A percentile compares a stretch with the other conserved stretches of the same genome.
phyloP scores from a whole-genome alignment of 345 rosid species.

The Reutealis trisperma region DNA sequence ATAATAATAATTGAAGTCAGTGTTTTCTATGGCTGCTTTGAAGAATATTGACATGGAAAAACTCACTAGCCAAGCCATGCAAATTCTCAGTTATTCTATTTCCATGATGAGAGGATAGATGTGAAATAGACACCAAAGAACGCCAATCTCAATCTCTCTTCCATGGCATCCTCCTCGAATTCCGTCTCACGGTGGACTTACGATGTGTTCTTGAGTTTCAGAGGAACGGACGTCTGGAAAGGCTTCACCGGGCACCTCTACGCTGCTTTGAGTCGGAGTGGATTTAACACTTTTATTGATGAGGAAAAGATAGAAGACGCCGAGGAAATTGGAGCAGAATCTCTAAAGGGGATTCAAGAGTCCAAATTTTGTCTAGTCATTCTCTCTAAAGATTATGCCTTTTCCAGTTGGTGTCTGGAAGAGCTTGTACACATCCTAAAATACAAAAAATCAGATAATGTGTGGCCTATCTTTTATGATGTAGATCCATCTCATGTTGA shows the following conservation, averaged over 20 bases:
- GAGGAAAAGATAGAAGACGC: neutral
- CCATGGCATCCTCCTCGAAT: neutral
- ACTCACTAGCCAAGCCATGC: too few relatives aligned
- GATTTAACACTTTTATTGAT: constrained; percentile 12
- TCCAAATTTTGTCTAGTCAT: constrained; percentile 4
- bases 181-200: neutral
- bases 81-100: too few relatives aligned
- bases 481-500: constrained; percentile 12
- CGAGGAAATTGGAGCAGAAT: constrained; percentile 2
- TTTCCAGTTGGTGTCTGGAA: constrained; percentile 8
- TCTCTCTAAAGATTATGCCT: constrained; percentile 1
- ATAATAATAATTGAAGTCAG: too few relatives aligned
- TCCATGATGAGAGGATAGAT: neutral
- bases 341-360: neutral
- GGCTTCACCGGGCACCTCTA: constrained; percentile 14
- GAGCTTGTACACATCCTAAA: constrained; percentile 11
- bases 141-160: neutral
- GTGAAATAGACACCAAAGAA: too few relatives aligned
- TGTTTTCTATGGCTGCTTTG: too few relatives aligned
- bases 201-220: constrained; percentile 20
- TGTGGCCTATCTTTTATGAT: constrained; percentile 18
- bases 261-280: constrained; percentile 2
- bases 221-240: constrained; percentile 9
- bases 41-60: too few relatives aligned
- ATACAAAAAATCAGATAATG: neutral